Evolutionary conservation across 108 stramenopile species (phyloP), one percentile per base, ranked within the genome.

Genomic region (Skeletonema potamos): DNA sequence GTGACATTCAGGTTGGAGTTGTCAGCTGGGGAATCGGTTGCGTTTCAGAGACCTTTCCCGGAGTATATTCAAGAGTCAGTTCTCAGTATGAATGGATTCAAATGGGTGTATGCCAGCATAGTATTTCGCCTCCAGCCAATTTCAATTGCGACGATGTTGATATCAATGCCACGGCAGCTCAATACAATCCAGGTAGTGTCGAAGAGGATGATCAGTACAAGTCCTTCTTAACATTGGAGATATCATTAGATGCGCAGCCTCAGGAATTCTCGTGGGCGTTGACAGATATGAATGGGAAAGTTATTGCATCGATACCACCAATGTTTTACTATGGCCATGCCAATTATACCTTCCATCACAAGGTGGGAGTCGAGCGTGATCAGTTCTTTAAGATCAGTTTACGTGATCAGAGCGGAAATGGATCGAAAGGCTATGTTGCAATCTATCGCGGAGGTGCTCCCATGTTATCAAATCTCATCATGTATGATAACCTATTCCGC

Each of bases 31-130:
- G 70, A 2, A 64, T 80, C 1, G 74, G 70, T 43, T 74, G 34
- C 15, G 77, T 79, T 26, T 56, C 72, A 13, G 55, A 55, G 0
- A 62, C 64, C 0, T 83, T 76, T 68, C 84, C 86, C 7, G 89
- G 89, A 11, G 81, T 90, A 0, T 90, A 90, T 54, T 48, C 85
- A 37, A 77, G 86, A 9, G 62, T 87, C 12, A 84, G 83, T 44
- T 69, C 76, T 61, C 70, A 78, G 62, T 84, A 81, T 51, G 78
- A 84, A 7, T 90, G 89, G 89, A 90, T 90, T 13, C 65, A 68
- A 24, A 73, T 84, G 33, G 72, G 43, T 6, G 84, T 87, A 3
- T 87, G 89, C 43, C 41, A 63, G 8, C 70, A 78, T 36, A 82
- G 81, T 54, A 18, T 17, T 12, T n/a, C 15, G 4, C 63, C 81